Base-by-base conservation (phyloP, 371 early-diverging fungal species). In the Mucor saturninus region DNA sequence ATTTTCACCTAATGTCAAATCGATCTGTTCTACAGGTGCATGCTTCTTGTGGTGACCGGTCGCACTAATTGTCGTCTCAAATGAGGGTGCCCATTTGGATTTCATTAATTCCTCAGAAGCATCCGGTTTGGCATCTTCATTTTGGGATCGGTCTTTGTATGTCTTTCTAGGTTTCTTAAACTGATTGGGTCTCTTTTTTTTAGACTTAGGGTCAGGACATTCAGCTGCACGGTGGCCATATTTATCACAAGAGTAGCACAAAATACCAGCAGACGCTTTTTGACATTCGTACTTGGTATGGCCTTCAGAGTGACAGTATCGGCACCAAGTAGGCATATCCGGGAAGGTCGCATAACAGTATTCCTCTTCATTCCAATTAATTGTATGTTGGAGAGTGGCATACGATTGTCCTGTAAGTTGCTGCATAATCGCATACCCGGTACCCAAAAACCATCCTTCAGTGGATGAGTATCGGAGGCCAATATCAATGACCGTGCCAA, bases 221-320 rank as follows among this genome's bases (percentile, higher is more conserved):
- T 43, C 43, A 4, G 7, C n/a, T 7, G 43, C 7, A 4, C 4
- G 6, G n/a, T 43, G 43, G 4, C 43, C 43, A 43, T 43, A 14
- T 43, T 43, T 4, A 52, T 52, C 35, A 29, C 54, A 54, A 10
- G 54, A 2, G 13, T 39, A 54, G 26, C 54, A 54, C 26, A 39
- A 30, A 6, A 54, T 39, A 40, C 54, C 2, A 21, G 54, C 54
- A 4, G 5, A 4, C 2, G 54, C 14, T 13, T 54, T 54, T 7
- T 7, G 2, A 54, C 54, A 54, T 10, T 21, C 39, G 39, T 39
- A 54, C 29, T 54, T 54, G 5, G 54, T 54, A 14, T 56, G 56
- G 4, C 30, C 56, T 43, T 40, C 45, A 30, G 10, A 42, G n/a
- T 56, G 56, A 43, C 56, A 56, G 31, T 43, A 56, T 30, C 56